phyloP scores from a whole-genome alignment of 176 grass and related monocot genomes.

The Panicum miliaceum region DNA sequence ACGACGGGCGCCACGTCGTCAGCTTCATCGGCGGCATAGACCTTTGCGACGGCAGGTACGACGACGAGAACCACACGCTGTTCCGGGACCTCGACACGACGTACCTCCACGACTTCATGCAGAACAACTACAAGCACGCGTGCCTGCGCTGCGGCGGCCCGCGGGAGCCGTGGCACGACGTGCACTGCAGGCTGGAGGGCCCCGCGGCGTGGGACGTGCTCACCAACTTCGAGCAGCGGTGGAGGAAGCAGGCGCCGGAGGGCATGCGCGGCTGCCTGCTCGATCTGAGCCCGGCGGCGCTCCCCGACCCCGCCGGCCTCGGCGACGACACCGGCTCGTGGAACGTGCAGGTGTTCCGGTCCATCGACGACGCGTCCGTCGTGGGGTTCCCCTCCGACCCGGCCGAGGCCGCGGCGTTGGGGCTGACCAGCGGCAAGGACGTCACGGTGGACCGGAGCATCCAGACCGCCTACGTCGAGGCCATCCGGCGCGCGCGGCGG shows the following conservation, averaged over 20 bases:
- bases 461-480: slow-evolving; percentile 71
- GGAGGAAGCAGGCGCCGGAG: slow-evolving; percentile 74
- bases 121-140: slow-evolving; percentile 70
- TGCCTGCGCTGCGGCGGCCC: slow-evolving; percentile 66
- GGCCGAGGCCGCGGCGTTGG: slow-evolving; percentile 42
- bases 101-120: slow-evolving; percentile 67
- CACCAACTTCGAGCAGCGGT: slow-evolving; percentile 81
- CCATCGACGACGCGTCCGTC: slow-evolving; percentile 87
- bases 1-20: slow-evolving; percentile 49
- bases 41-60: slow-evolving; percentile 66
- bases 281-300: slow-evolving; percentile 38
- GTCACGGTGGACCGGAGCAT: slow-evolving; percentile 84
- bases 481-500: slow-evolving; percentile 71
- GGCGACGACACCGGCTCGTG: slow-evolving; percentile 41
- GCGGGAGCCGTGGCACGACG: slow-evolving; percentile 89
- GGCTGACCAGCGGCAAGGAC: slow-evolving; percentile 64
- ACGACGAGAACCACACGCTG: slow-evolving; percentile 87
- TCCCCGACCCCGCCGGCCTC: slow-evolving; percentile 40
- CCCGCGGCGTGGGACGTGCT: slow-evolving; percentile 84
- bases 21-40: slow-evolving; percentile 77
- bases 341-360: slow-evolving; percentile 94
- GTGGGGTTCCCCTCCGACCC: slow-evolving; percentile 67
- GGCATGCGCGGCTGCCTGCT: slow-evolving; percentile 54
- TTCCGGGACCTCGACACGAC: slow-evolving; percentile 68
- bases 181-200: slow-evolving; percentile 77